Evolutionary conservation across 306 rosid species (phyloP), one percentile per base, ranked within the genome.

Genomic region (Acacia acuminata): DNA sequence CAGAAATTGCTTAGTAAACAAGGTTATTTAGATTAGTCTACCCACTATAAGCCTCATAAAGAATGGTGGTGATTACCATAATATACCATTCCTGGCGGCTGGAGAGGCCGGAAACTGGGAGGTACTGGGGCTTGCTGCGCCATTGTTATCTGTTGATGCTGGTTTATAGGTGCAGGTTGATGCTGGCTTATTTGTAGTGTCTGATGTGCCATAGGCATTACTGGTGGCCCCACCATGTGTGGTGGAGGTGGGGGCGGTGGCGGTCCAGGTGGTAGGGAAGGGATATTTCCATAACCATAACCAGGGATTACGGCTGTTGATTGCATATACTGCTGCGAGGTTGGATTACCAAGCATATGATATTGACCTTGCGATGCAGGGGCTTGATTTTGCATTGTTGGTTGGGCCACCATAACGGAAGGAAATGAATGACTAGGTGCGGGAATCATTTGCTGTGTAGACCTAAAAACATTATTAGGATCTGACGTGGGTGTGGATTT

Each of bases 61-160:
- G 96, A 88, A 80, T 85, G 93, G 48, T 84, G 94, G 43, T 86
- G 86, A 81, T 86, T 88, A 56, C 88, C 82, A 82, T 89, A 95
- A 83, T 89, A 95, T 76, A 89, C 94, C 90, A 90, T 88, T 84
- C 94, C 95, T 0, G 97, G 93, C 3, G 94, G 95, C 78, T 89
- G 97, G 85, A 89, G 93, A 10, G 97, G 93, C 86, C 90, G 91
- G 82, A 94, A 94, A 87, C 88, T 85, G 60, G 97, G 98, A 11
- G 92, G 89, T n/a, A 84, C 85, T 0, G 90, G 92, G 72, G 86
- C 86, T 63, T 83, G 92, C 77, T 89, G 93, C 15, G 85, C 43
- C 68, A 86, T 58, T 17, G 91, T 82, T 73, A 88, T 47, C 8
- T 77, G 87, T 77, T 88, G 98, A 34, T 88, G 90, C 63, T 83